phyloP scores from a whole-genome alignment of 2,329 filamentous ascomycete genomes.

The Verticillium tricorpus region DNA sequence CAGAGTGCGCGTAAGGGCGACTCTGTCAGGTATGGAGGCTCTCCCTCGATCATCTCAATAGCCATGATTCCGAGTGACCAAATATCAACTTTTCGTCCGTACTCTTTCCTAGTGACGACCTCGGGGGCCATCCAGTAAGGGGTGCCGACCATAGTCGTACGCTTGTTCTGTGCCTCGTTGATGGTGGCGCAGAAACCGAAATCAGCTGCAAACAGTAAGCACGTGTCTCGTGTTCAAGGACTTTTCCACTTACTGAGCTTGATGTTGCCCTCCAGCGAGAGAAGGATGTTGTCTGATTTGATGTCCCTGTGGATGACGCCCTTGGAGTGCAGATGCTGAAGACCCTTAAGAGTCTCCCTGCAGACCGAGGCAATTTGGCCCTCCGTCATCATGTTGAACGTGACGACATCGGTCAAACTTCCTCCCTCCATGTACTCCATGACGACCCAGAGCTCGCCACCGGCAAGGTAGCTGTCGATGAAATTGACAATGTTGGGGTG shows the following conservation, averaged over 20 bases:
- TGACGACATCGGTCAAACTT: slow-evolving; percentile 95
- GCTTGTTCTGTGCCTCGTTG: slow-evolving; percentile 94
- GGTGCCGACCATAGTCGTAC: slow-evolving; percentile 97
- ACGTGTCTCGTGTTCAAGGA: neutral
- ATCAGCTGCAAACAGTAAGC: slow-evolving; percentile 63
- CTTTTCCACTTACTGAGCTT: slow-evolving; percentile 72
- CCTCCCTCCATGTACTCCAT: slow-evolving; percentile 99
- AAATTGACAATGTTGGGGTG: slow-evolving; percentile 99
- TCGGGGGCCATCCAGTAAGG: slow-evolving; percentile 99
- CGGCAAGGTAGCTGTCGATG: slow-evolving; percentile 90
- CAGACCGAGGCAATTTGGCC: slow-evolving; percentile 96
- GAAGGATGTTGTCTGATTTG: slow-evolving; percentile 96
- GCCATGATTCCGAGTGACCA: slow-evolving; percentile 99
- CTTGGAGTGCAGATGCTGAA: slow-evolving; percentile 95
- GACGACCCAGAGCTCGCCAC: slow-evolving; percentile 92
- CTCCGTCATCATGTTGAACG: slow-evolving; percentile 98
- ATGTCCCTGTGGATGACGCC: slow-evolving; percentile 98
- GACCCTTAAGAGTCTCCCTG: slow-evolving; percentile 82
- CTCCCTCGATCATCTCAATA: slow-evolving; percentile 99
- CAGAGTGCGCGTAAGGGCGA: slow-evolving; percentile 89
- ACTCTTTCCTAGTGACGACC: slow-evolving; percentile 95
- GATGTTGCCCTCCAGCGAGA: slow-evolving; percentile 92
- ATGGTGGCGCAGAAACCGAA: slow-evolving; percentile 99
- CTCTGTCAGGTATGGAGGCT: slow-evolving; percentile 94
- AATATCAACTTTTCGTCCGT: slow-evolving; percentile 96